These are phyloP conservation scores for Rhodosporidiobolus sp. DNA, from an alignment of 768 basidiomycete species.

Conservation along the genomic window DNA sequence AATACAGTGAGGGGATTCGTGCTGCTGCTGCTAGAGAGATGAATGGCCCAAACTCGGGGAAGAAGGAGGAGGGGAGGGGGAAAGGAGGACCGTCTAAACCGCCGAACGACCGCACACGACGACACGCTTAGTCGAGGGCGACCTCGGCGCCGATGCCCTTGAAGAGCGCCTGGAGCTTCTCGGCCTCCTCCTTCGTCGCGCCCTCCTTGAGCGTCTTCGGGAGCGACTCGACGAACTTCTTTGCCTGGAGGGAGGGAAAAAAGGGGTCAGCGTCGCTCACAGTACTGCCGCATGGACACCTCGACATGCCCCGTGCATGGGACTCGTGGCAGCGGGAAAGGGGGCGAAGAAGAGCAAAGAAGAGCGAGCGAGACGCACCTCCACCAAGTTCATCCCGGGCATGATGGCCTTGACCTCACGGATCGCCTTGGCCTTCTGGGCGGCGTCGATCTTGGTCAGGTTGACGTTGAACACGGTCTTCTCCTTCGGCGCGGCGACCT, in stretches of 20 bases:
- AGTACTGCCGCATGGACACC: too few species aligned
- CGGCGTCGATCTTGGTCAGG: slow-evolving; percentile 88
- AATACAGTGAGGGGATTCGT: too few species aligned
- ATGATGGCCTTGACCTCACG: slow-evolving; percentile 94
- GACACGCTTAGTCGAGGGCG: slow-evolving; percentile 62
- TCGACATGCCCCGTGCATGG: too few species aligned
- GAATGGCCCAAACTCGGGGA: too few species aligned
- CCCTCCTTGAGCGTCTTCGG: slow-evolving; percentile 93
- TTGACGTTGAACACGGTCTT: slow-evolving; percentile 96
- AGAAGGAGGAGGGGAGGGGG: too few species aligned
- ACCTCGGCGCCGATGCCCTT: slow-evolving; percentile 83
- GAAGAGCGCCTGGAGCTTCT: slow-evolving; percentile 89
- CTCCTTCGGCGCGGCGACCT: slow-evolving; percentile 78
- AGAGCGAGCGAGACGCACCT: slow-evolving; percentile 60
- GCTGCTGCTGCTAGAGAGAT: too few species aligned
- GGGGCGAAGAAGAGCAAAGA: neutral
- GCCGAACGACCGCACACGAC: neutral
- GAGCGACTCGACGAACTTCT: slow-evolving; percentile 96
- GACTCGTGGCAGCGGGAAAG: too few species aligned
- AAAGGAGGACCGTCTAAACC: too few species aligned
- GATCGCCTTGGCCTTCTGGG: slow-evolving; percentile 92
- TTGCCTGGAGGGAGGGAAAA: slow-evolving; percentile 62
- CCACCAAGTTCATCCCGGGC: slow-evolving; percentile 93
- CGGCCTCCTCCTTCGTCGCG: slow-evolving; percentile 92
- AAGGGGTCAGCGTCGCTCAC: neutral